Evolutionary conservation across 371 early-diverging fungal genomes (phyloP).

Genomic region (Dinochytrium kinnereticum): DNA sequence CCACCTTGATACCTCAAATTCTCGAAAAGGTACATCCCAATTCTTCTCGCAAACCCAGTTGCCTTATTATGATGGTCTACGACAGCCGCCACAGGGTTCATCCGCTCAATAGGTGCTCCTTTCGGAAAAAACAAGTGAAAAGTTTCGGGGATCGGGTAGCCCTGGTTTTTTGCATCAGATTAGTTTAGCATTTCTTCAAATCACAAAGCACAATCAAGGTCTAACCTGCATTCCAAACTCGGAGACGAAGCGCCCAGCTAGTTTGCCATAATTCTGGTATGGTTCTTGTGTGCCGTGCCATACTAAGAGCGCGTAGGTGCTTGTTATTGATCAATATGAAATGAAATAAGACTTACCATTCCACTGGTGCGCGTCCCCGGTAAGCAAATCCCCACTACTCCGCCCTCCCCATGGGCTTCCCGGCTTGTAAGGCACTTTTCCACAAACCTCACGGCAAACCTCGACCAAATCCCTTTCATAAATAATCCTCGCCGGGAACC

Average conservation of each 20-base stretch:
- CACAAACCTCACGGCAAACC: neutral
- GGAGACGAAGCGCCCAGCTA: constrained; percentile 38
- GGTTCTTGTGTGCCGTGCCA: constrained; percentile 42
- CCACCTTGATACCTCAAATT: constrained; percentile 26
- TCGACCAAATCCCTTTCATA: constrained; percentile 36
- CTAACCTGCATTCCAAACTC: constrained; percentile 45
- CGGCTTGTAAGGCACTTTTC: constrained; percentile 32
- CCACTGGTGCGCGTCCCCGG: constrained; percentile 43
- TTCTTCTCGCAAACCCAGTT: constrained; percentile 25
- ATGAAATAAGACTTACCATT: constrained; percentile 25
- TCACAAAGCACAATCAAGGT: neutral
- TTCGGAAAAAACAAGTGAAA: constrained; percentile 15
- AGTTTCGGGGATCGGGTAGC: constrained; percentile 21
- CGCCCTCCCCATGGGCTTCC: constrained; percentile 37
- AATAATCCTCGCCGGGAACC: constrained; percentile 34
- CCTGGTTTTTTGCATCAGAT: neutral
- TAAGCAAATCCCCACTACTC: constrained; percentile 5
- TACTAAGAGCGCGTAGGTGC: constrained; percentile 19
- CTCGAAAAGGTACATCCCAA: constrained; percentile 26
- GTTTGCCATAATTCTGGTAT: constrained; percentile 38
- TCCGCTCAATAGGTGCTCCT: constrained; percentile 4
- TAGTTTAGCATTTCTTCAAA: neutral
- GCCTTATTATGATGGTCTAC: constrained; percentile 36
- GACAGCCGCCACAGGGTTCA: constrained; percentile 11
- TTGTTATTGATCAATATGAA: neutral